Base-by-base conservation (phyloP, 192 early-diverging fungal species). In the Entophlyctis helioformis region DNA sequence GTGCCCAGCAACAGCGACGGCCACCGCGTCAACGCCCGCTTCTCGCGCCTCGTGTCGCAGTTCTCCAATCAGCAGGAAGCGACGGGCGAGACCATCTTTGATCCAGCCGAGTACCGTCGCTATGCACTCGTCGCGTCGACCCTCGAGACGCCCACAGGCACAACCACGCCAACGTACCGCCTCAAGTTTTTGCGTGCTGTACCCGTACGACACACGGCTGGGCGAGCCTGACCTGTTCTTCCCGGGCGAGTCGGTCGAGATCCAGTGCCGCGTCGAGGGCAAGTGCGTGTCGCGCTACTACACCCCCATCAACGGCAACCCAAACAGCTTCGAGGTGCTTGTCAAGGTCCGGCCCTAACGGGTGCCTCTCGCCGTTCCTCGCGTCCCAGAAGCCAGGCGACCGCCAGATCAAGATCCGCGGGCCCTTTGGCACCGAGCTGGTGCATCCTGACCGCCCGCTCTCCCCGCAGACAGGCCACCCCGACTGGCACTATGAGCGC, bases 171-270 rank as follows among this genome's bases (percentile, higher is more conserved):
- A 39, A 26, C 50, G 1, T 64, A 50, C 54, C 21, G 28, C 23
- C 31, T 68, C 51, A 36, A 52, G 13, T 65, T 68, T 63, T 50
- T 64, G 57, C 42, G 29, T 46, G n/a, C 44, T 64, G n/a, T 64
- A 64, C 44, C 63, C 63, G 12, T 34, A 64, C 40, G 54, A 58
- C 45, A 28, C 18, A n/a, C 58, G 59, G 9, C 25, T 22, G 11
- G 34, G 46, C 39, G 40, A 43, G 39, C 61, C 58, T 13, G 11
- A 27, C 35, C 36, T 26, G 11, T 60, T 68, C 37, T 39, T 56
- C 20, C 66, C 66, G 9, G 66, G 66, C 31, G 57, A 68, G 35
- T 44, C 34, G 29, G 45, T 68, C 16, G 66, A 68, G 39, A 31
- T 68, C 29, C 62, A 61, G 36, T 55, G 39, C 16, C 38, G 52